Base-by-base conservation (phyloP, 495 filamentous ascomycete genomes). In the Pyrenopolyporus hunteri region DNA sequence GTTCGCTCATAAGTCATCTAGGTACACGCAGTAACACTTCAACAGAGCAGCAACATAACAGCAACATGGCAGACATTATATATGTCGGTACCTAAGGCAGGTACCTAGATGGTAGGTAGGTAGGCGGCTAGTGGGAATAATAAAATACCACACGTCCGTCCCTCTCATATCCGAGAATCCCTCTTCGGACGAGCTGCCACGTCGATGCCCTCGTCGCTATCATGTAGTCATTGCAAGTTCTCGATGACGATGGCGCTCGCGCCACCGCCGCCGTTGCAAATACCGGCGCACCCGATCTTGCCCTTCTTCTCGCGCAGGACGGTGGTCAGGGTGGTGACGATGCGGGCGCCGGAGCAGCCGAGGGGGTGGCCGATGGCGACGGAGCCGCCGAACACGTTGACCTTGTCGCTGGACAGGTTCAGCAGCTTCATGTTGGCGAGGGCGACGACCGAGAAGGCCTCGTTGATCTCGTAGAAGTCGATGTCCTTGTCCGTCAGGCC, bases 401-500 rank as follows among this genome's bases (percentile, higher is more conserved):
- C 93, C 78, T 93, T 96, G 29, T 91, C 89, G 62, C 90, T 85
- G 43, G 80, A 77, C 40, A 98, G 71, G 46, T 78, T 79, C 25
- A 98, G 86, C 32, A 98, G 69, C 82, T 97, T 96, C 78, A 96
- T 83, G 77, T 98, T 98, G 54, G 94, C 93, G 42, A 98, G 79
- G 11, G 94, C 93, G 39, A 98, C 94, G 19, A 98, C 94, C 36
- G 89, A 92, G 82, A 98, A 98, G 4, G 94, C 94, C 79, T 98
- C 94, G 76, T 98, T 98, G 81, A 98, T 97, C 82, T 98, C 94
- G 69, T 93, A 98, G 62, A 87, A 93, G 68, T 97, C 93, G 45
- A 98, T 83, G 32, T 87, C 78, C 37, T 87, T 81, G 63, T 86
- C 83, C 28, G 85, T 81, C 44, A 97, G 75, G 54, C 87, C 86